These are phyloP conservation scores for Microsporum ferrugineum DNA, from an alignment of 2,329 filamentous ascomycete genomes.

Conservation along the genomic window DNA sequence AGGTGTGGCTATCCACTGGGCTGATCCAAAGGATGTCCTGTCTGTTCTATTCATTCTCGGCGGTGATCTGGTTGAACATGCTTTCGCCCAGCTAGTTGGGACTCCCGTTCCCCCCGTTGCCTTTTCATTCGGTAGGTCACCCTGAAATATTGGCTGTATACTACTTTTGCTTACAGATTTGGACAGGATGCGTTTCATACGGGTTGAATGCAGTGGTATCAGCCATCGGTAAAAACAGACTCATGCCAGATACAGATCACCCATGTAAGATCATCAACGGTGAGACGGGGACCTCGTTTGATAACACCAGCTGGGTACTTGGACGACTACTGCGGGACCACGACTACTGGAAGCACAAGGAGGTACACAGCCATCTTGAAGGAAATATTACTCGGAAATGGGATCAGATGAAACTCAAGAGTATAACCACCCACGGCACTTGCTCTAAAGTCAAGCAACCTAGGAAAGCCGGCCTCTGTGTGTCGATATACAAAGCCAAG, in stretches of 20 bases:
- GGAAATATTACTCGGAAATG: constrained; percentile 17
- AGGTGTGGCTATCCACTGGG: not conserved
- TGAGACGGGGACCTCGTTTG: constrained; percentile 25
- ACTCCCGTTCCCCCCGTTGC: not conserved
- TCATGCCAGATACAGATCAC: constrained; percentile 29
- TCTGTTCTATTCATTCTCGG: constrained; percentile 5
- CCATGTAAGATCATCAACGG: constrained; percentile 13
- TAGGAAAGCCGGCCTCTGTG: constrained; percentile 5
- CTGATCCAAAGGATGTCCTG: not conserved
- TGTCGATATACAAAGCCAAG: constrained; percentile 4
- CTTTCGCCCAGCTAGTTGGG: constrained; percentile 25
- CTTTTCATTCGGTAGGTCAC: constrained; percentile 6
- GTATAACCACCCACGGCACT: not conserved
- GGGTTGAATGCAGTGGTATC: constrained; percentile 22
- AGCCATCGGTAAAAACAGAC: constrained; percentile 23
- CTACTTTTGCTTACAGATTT: not conserved
- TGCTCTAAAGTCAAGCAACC: not conserved
- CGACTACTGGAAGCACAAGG: constrained; percentile 18
- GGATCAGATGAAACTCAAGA: constrained; percentile 4
- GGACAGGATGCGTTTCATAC: constrained; percentile 28
- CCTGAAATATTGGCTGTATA: not conserved
- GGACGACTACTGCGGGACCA: constrained; percentile 35
- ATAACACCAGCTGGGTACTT: constrained; percentile 35
- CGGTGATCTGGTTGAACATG: constrained; percentile 25
- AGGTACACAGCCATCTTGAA: not conserved